Conservation (phyloP, 441 rosid genomes). For the Eutrema salsugineum region DNA sequence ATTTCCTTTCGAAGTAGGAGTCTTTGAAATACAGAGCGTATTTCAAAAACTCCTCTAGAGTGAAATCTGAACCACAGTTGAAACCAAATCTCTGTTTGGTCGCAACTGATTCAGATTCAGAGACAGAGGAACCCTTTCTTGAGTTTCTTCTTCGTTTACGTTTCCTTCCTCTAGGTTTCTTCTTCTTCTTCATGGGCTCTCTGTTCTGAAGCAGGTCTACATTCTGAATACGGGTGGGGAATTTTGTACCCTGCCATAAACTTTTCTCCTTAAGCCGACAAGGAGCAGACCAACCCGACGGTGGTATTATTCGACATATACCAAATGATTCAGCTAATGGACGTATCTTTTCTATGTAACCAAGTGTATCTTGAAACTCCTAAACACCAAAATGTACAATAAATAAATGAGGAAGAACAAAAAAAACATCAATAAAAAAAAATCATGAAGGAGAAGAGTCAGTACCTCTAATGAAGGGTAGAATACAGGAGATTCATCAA, state of each 20-base stretch:
- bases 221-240: slow-evolving; percentile 73
- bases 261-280: slow-evolving; percentile 57
- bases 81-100: slow-evolving; percentile 65
- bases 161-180: slow-evolving; percentile 55
- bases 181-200: slow-evolving; percentile 57
- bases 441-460: neutral
- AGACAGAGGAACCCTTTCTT: slow-evolving; percentile 30
- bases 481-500: slow-evolving; percentile 73
- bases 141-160: slow-evolving; percentile 56
- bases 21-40: slow-evolving; percentile 56
- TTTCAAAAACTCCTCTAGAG: slow-evolving; percentile 63
- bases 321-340: slow-evolving; percentile 61
- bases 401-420: slow-evolving; percentile 4
- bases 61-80: slow-evolving; percentile 68
- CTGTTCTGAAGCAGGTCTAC: slow-evolving; percentile 83
- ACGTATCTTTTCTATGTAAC: slow-evolving; percentile 73
- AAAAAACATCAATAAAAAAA: neutral
- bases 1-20: slow-evolving; percentile 46
- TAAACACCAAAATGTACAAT: slow-evolving; percentile 20
- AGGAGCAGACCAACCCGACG: slow-evolving; percentile 68
- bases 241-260: slow-evolving; percentile 61
- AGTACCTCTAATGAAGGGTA: slow-evolving; percentile 72
- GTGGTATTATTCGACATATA: slow-evolving; percentile 86
- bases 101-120: slow-evolving; percentile 38
- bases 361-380: slow-evolving; percentile 88